phyloP scores from a whole-genome alignment of 352 stramenopile species.

The Hyaloperonospora arabidopsidis region DNA sequence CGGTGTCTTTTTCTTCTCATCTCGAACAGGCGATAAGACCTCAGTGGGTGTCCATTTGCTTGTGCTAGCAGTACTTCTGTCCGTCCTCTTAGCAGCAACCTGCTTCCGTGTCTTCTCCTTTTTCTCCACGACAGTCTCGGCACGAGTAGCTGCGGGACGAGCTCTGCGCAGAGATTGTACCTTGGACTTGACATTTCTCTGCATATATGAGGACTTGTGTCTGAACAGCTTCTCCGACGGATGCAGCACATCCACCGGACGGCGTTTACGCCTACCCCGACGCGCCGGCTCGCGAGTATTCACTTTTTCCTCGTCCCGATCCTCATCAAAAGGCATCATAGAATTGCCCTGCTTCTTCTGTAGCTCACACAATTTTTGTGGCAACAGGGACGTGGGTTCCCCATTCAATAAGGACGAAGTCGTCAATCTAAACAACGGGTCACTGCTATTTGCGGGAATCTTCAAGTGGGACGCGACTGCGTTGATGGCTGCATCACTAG shows the following conservation, averaged over 20 bases:
- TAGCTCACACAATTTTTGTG: constrained; percentile 6
- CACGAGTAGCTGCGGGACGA: constrained; percentile 14
- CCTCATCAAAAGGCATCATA: neutral
- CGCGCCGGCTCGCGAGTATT: neutral
- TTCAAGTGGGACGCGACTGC: constrained; percentile 6
- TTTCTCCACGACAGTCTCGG: constrained; percentile 11
- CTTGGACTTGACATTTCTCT: constrained; percentile 7
- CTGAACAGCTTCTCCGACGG: constrained; percentile 2
- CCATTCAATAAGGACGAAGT: constrained; percentile 15
- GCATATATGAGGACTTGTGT: constrained; percentile 11
- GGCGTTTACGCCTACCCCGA: constrained; percentile 21
- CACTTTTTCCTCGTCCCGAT: neutral
- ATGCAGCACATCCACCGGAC: constrained; percentile 20
- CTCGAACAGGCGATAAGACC: constrained; percentile 45
- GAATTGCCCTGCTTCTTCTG: constrained; percentile 7
- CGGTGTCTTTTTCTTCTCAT: constrained; percentile 44
- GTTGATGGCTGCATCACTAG: neutral
- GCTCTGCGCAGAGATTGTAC: constrained; percentile 8
- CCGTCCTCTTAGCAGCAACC: constrained; percentile 3
- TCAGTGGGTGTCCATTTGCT: constrained; percentile 7
- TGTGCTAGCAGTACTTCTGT: constrained; percentile 3
- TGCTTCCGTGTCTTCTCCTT: constrained; percentile 10
- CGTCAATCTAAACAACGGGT: neutral
- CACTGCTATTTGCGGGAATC: neutral
- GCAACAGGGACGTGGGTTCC: constrained; percentile 11